phyloP scores from a whole-genome alignment of 345 rosid species.

The Hevea brasiliensis region DNA sequence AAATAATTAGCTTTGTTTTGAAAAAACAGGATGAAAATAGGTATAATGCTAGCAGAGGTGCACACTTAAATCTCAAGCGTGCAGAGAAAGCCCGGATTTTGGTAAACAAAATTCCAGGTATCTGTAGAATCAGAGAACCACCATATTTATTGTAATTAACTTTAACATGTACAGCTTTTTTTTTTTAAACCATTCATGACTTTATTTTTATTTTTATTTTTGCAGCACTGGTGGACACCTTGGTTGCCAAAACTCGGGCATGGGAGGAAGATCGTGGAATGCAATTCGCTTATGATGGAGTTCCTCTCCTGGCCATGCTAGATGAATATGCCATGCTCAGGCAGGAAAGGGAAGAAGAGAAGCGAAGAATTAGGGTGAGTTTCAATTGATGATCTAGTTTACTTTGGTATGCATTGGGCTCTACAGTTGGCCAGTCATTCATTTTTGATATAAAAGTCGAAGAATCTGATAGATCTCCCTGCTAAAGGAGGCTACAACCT shows the following conservation, averaged over 20 bases:
- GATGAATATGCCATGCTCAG: slow-evolving; percentile 92
- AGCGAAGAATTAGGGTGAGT: slow-evolving; percentile 70
- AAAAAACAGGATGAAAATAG: slow-evolving; percentile 90
- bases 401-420: too few species aligned
- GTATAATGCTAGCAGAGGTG: slow-evolving; percentile 95
- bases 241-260: slow-evolving; percentile 75
- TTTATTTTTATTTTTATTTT: slow-evolving; percentile 1
- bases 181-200: slow-evolving; percentile 1
- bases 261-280: slow-evolving; percentile 81
- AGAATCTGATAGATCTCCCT: background rate
- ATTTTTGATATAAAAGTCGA: too few species aligned
- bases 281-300: slow-evolving; percentile 80
- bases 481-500: background rate
- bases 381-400: background rate
- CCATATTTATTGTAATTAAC: background rate
- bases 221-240: slow-evolving; percentile 78
- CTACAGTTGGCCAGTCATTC: too few species aligned
- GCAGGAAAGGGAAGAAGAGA: slow-evolving; percentile 96
- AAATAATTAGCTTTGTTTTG: slow-evolving; percentile 7
- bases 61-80: slow-evolving; percentile 97
- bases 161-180: too few species aligned
- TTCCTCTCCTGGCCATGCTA: slow-evolving; percentile 93
- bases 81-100: slow-evolving; percentile 91
- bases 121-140: slow-evolving; percentile 14
- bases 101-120: slow-evolving; percentile 98